Percentiles rank a stretch among this genome's conserved stretches.
Evolutionary conservation across 371 early-diverging fungal species (phyloP).

Genomic region (Zopfochytrium polystomum): DNA sequence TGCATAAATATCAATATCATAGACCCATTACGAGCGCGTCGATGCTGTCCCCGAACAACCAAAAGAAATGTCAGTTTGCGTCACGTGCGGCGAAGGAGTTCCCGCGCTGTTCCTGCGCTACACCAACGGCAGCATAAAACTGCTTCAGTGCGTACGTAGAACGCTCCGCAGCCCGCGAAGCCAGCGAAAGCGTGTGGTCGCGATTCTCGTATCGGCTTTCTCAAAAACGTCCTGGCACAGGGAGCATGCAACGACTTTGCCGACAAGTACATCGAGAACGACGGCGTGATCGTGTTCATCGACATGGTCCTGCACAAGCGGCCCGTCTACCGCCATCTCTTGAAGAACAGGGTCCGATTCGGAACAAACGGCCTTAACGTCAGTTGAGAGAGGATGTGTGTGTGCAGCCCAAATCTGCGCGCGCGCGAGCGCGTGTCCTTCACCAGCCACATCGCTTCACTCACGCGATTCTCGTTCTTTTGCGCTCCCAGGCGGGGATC

Average conservation of each 20-base stretch:
- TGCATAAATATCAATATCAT: no score
- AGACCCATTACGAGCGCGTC: no score
- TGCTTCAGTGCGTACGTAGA: no score
- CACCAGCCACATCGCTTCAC: background rate
- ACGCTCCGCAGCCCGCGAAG: no score
- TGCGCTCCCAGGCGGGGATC: constrained; percentile 62
- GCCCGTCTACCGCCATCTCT: constrained; percentile 86
- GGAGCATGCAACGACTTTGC: constrained; percentile 76
- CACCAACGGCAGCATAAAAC: no score
- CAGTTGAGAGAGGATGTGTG: background rate
- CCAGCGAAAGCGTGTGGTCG: no score
- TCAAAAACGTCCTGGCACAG: no score
- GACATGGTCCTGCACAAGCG: constrained; percentile 90
- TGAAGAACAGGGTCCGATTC: constrained; percentile 67
- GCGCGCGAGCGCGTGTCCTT: background rate
- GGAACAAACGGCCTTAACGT: constrained; percentile 25
- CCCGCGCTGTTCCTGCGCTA: no score
- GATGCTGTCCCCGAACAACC: no score
- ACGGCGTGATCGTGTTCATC: constrained; percentile 84
- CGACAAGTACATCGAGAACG: constrained; percentile 93
- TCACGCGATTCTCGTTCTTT: background rate
- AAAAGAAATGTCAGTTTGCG: no score
- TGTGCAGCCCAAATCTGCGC: background rate
- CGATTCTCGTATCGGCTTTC: no score
- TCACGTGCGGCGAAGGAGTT: no score